Conservation (phyloP, 371 early-diverging fungal genomes). For the Mortierella sp. region DNA sequence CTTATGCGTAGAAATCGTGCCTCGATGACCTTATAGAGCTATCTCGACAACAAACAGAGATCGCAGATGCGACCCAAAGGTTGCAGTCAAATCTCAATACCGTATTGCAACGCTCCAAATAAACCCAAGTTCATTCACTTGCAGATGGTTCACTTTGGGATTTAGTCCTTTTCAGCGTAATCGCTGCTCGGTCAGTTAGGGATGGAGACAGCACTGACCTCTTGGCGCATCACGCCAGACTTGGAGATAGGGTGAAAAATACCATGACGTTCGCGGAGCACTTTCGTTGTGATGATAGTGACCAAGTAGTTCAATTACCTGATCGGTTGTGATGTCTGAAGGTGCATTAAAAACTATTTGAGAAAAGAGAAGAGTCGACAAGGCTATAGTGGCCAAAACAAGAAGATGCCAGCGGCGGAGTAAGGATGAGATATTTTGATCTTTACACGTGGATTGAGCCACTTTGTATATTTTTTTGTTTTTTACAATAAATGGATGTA, state of each 20-base stretch:
- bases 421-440: neutral
- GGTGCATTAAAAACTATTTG: conserved; percentile 7
- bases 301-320: conserved; percentile 10
- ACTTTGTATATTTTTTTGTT: neutral
- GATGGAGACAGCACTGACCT: neutral
- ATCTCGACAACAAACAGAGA: conserved; percentile 9
- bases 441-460: neutral
- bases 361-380: conserved; percentile 4
- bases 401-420: conserved; percentile 8
- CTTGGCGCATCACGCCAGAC: neutral
- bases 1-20: conserved; percentile 11
- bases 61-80: conserved; percentile 18
- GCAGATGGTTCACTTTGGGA: conserved; percentile 58
- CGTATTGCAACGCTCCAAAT: conserved; percentile 3
- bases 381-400: conserved; percentile 4
- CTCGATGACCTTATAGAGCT: conserved; percentile 17
- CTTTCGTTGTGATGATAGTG: conserved; percentile 3
- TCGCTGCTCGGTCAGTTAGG: conserved; percentile 13
- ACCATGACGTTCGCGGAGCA: conserved; percentile 15
- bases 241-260: conserved; percentile 7
- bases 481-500: neutral
- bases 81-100: conserved; percentile 9
- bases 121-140: conserved; percentile 40
- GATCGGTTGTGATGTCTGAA: neutral
- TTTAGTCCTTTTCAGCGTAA: conserved; percentile 42